A percentile compares a stretch with the other conserved stretches of the same genome.
Evolutionary conservation across 805 yeast species (phyloP).

Genomic region (Jamesozyma lodderae): DNA sequence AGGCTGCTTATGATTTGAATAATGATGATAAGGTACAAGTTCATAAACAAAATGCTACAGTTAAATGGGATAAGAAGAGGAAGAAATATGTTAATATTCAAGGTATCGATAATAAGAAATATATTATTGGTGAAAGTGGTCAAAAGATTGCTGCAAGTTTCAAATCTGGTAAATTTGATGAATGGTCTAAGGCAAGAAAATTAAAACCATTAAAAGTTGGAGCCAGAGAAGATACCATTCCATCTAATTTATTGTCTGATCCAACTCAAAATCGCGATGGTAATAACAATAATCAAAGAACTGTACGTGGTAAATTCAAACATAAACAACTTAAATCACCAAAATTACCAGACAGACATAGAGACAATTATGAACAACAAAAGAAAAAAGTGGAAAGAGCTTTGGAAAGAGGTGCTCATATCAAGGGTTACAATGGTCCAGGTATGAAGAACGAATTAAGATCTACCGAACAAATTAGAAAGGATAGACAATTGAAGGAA

Average conservation of each 20-base stretch:
- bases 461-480: conserved; percentile 68
- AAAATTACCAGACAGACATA: conserved; percentile 75
- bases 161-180: conserved; percentile 83
- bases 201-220: conserved; percentile 47
- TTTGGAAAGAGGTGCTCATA: conserved; percentile 57
- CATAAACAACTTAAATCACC: conserved; percentile 78
- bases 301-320: conserved; percentile 45
- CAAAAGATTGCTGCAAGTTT: conserved; percentile 85
- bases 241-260: conserved; percentile 29
- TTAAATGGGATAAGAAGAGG: conserved; percentile 89
- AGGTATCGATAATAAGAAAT: conserved; percentile 69
- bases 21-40: conserved; percentile 65
- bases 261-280: conserved; percentile 15
- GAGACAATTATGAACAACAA: conserved; percentile 80
- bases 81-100: conserved; percentile 78
- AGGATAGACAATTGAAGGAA: conserved; percentile 59
- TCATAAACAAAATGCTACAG: conserved; percentile 56
- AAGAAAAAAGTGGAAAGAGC: conserved; percentile 78
- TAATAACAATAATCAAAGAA: conserved; percentile 7
- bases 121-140: conserved; percentile 91
- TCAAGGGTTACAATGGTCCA: conserved; percentile 51
- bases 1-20: conserved; percentile 77
- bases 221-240: conserved; percentile 37
- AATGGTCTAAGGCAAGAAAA: conserved; percentile 74
- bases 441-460: conserved; percentile 45